Evolutionary conservation across 805 yeast species (phyloP), one percentile per base, ranked within the genome.

Genomic region (Ogataea wickerhamii): DNA sequence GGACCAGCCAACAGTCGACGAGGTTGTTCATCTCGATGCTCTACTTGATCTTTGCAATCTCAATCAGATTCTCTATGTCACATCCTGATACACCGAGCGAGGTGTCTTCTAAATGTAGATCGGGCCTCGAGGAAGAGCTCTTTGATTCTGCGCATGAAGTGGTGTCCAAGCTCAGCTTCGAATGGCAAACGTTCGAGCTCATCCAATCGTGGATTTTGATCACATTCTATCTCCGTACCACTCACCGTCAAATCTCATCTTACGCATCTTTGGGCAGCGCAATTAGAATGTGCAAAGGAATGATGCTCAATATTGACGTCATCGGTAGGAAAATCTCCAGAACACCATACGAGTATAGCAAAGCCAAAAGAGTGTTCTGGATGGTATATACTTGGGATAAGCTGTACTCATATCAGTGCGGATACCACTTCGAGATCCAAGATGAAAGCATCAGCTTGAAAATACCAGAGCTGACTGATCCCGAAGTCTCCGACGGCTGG

Each of bases 21-120:
- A 66, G 71, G 41, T 57, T 80, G 32, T 80, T 76, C 46, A 63
- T 66, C 18, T 80, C 83, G 1, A 64, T 74, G 38, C 57, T 76
- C 16, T 66, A 69, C 47, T 47, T 78, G 32, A 67, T 76, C 2
- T 64, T 69, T 40, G 75, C 80, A 2, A 56, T 73, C 7, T 55
- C 80, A 4, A 60, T 80, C 37, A 58, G 86, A 24, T 77, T 71
- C 51, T 54, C 64, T 5, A 33, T 4, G 82, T 78, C 46, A 64
- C 64, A 22, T 38, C 37, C 19, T 27, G 37, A 20, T 40, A 38
- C 52, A 38, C 6, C 47, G 45, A 13, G 18, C 16, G 17, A 13
- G 18, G 3, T 26, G n/a, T 8, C 7, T 7, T 11, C 29, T 14
- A 13, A 13, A 13, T 8, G 7, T 8, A 26, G 16, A 11, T 8